Evolutionary conservation across 176 grass and related monocot genomes (phyloP).

Genomic region (Urochloa ruziziensis): DNA sequence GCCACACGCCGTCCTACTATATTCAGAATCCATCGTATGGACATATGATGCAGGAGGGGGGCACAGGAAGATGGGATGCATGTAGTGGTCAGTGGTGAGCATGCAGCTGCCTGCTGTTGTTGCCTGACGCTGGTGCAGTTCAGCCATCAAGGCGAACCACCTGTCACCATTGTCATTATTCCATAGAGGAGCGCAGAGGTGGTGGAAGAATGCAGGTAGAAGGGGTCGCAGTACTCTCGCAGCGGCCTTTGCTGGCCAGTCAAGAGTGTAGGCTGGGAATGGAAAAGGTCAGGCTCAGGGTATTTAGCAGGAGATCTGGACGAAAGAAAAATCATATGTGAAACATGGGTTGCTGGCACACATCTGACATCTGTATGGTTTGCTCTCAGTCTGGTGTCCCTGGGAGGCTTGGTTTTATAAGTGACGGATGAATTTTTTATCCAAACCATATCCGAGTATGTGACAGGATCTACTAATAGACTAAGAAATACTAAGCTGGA

Average conservation of each 20-base stretch:
- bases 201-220: background rate
- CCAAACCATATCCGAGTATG: background rate
- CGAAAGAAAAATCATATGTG: background rate
- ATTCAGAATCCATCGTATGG: too few species aligned
- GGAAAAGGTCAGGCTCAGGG: background rate
- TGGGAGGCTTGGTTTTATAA: background rate
- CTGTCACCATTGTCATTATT: background rate
- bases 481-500: background rate
- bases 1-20: too few species aligned
- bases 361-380: background rate
- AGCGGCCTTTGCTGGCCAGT: background rate
- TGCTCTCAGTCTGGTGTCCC: background rate
- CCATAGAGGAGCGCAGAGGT: background rate
- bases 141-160: background rate
- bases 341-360: background rate
- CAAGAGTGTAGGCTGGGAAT: background rate
- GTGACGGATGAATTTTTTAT: background rate
- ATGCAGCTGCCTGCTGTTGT: background rate
- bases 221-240: background rate
- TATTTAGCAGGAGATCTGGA: background rate
- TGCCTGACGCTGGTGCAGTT: background rate
- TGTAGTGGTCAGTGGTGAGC: background rate
- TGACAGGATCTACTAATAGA: background rate
- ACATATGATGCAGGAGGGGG: too few species aligned
- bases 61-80: too few species aligned